Conservation (phyloP, 805 yeast genomes). For the Kluyveromyces lactis region DNA sequence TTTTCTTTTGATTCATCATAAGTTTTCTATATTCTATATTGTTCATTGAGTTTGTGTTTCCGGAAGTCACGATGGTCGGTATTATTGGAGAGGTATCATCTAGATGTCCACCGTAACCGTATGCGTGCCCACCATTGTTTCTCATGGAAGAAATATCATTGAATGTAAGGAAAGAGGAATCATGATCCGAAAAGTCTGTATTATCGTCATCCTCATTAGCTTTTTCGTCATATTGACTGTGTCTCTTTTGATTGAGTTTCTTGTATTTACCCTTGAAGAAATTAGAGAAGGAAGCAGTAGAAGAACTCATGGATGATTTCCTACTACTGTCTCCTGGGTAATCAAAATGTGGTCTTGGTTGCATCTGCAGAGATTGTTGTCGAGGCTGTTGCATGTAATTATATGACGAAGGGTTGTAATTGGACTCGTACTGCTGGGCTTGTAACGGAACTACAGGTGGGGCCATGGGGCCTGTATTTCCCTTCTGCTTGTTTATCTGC, state of each 20-base stretch:
- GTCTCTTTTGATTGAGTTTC: neutral
- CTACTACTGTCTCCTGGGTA: neutral
- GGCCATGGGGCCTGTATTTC: conserved; percentile 7
- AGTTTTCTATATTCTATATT: conserved; percentile 63
- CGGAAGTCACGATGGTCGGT: conserved; percentile 49
- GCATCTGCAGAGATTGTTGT: neutral
- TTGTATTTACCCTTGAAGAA: conserved; percentile 4
- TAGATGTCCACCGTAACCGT: conserved; percentile 37
- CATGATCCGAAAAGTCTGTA: conserved; percentile 23
- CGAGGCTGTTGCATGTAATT: neutral
- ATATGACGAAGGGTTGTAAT: neutral
- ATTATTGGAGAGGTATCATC: conserved; percentile 66
- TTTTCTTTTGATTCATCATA: conserved; percentile 58
- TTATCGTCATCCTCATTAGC: conserved; percentile 35
- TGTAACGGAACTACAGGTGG: neutral
- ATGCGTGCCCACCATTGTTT: conserved; percentile 52
- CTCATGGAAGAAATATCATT: conserved; percentile 56
- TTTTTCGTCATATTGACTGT: neutral
- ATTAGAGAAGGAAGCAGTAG: conserved; percentile 1
- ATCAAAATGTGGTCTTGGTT: neutral
- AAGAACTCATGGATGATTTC: conserved; percentile 4
- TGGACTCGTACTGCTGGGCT: neutral
- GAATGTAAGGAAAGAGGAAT: conserved; percentile 42
- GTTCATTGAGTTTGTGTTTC: conserved; percentile 27
- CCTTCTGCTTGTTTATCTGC: conserved; percentile 21